A percentile compares a stretch with the other conserved stretches of the same genome.
phyloP scores from a whole-genome alignment of 2,329 filamentous ascomycete species.

The Cladobotryum mycophilum region DNA sequence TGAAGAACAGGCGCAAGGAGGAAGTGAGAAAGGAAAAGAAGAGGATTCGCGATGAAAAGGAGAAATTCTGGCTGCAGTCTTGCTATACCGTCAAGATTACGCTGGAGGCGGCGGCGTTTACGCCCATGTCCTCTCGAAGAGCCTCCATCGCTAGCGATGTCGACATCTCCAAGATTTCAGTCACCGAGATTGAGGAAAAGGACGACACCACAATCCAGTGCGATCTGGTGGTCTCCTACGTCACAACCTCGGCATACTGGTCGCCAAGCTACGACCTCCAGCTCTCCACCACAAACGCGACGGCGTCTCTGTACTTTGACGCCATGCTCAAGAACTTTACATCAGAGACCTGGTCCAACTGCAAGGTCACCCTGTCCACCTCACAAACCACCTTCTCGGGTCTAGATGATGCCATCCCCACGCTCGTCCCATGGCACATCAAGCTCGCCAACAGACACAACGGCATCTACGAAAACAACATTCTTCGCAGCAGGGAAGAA shows the following conservation, averaged over 20 bases:
- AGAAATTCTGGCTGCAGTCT: conserved; percentile 42
- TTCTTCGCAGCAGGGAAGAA: conserved; percentile 36
- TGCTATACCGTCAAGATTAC: conserved; percentile 44
- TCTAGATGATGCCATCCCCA: conserved; percentile 49
- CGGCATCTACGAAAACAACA: conserved; percentile 16
- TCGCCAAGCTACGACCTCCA: conserved; percentile 55
- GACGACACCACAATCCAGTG: conserved; percentile 23
- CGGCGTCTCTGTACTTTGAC: conserved; percentile 52
- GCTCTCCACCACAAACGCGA: conserved; percentile 49
- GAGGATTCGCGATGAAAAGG: conserved; percentile 37
- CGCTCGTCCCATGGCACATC: conserved; percentile 51
- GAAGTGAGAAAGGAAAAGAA: conserved; percentile 37
- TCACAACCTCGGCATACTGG: conserved; percentile 54
- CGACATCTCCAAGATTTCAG: conserved; percentile 32
- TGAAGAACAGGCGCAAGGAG: conserved; percentile 28
- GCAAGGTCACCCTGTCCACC: conserved; percentile 55
- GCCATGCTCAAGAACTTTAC: conserved; percentile 57
- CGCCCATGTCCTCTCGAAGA: conserved; percentile 41
- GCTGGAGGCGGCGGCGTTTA: conserved; percentile 38
- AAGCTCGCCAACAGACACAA: conserved; percentile 32
- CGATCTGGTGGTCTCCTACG: conserved; percentile 51
- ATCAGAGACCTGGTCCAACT: conserved; percentile 57
- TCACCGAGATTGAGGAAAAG: conserved; percentile 11
- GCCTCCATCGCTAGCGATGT: conserved; percentile 48
- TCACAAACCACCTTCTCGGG: conserved; percentile 54